Evolutionary conservation across 257 asterid genomes (phyloP).

Genomic region (Solanum commersonii): DNA sequence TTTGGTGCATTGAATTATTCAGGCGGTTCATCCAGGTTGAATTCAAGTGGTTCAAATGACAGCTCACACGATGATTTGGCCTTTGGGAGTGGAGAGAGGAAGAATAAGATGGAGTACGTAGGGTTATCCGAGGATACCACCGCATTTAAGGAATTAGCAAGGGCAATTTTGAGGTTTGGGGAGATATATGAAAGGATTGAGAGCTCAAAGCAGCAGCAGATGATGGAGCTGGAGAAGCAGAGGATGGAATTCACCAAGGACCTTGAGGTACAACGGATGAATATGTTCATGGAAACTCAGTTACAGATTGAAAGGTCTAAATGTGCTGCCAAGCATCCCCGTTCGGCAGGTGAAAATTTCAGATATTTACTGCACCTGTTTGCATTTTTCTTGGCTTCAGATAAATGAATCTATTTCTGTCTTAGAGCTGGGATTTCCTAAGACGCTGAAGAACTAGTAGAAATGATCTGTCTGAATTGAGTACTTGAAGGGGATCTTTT

Average conservation of each 20-base stretch:
- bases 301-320: constrained; percentile 39
- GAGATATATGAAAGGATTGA: constrained; percentile 62
- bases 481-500: background rate
- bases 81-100: background rate
- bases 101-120: background rate
- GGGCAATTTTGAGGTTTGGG: constrained; percentile 56
- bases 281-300: constrained; percentile 63
- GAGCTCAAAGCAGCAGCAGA: constrained; percentile 52
- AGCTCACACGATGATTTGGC: background rate
- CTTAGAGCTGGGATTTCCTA: background rate
- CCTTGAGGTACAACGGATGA: constrained; percentile 73
- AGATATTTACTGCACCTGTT: background rate
- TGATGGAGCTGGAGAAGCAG: constrained; percentile 70
- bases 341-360: constrained; percentile 5
- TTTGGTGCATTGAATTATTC: background rate
- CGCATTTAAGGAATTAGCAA: constrained; percentile 30
- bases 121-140: background rate
- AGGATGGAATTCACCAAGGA: constrained; percentile 69
- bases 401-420: background rate
- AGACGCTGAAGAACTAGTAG: background rate
- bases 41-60: constrained; percentile 3
- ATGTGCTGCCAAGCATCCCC: background rate
- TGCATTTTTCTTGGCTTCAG: background rate
- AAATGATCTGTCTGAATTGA: background rate
- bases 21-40: constrained; percentile 1